Conservation (phyloP, 2,329 filamentous ascomycete species). For the Exophiala sideris region DNA sequence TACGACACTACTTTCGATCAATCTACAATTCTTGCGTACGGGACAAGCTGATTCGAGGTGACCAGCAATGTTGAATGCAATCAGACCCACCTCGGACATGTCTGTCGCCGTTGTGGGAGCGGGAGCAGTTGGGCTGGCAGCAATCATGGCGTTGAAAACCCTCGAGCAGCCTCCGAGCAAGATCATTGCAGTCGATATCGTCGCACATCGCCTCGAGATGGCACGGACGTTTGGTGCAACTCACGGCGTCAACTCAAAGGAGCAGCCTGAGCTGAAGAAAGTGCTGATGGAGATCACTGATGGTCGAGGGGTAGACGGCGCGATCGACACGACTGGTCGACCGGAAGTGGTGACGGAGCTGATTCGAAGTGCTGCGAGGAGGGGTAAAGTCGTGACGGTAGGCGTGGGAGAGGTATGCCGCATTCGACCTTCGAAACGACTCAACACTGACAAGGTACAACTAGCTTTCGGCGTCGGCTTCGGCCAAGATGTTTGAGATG, state of each 20-base stretch:
- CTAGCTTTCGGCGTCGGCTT: slow-evolving; percentile 21
- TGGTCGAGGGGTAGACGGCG: slow-evolving; percentile 25
- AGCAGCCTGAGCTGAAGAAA: slow-evolving; percentile 30
- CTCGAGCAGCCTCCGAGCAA: slow-evolving; percentile 23
- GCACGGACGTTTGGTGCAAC: slow-evolving; percentile 47
- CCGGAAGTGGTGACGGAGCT: slow-evolving; percentile 23
- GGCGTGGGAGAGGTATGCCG: slow-evolving; percentile 24
- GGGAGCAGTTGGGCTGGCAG: slow-evolving; percentile 34
- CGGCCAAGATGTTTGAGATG: slow-evolving; percentile 27
- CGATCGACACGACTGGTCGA: slow-evolving; percentile 26
- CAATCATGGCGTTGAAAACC: slow-evolving; percentile 35
- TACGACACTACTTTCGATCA: too few species aligned
- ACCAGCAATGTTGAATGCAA: slow-evolving; percentile 27
- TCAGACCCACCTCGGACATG: slow-evolving; percentile 21
- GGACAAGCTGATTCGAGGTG: neutral
- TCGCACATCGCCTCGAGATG: slow-evolving; percentile 41
- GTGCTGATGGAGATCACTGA: slow-evolving; percentile 30
- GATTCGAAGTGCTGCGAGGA: slow-evolving; percentile 25
- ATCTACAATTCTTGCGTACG: neutral
- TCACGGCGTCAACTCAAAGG: slow-evolving; percentile 36
- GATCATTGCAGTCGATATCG: slow-evolving; percentile 48
- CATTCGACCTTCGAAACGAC: neutral
- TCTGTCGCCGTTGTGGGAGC: slow-evolving; percentile 33
- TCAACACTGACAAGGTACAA: slow-evolving; percentile 1
- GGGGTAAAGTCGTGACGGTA: slow-evolving; percentile 27